Conservation (phyloP, 2,329 filamentous ascomycete genomes). For the Helotiales sp. region DNA sequence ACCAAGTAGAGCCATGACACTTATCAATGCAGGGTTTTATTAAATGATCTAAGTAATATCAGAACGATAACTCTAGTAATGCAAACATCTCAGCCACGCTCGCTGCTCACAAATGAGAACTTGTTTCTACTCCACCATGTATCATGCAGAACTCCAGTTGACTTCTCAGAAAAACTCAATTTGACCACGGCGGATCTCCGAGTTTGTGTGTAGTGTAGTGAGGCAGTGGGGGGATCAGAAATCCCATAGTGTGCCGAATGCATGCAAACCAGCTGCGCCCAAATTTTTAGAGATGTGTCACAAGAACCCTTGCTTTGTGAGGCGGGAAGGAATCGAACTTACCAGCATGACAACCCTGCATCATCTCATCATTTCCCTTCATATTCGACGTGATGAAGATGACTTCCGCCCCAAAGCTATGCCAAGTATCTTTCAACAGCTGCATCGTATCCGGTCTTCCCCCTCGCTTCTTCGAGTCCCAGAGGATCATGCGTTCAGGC, state of each 20-base stretch:
- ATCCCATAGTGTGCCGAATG: conserved; percentile 49
- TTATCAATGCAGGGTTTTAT: background rate
- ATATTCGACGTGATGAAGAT: conserved; percentile 51
- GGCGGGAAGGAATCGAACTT: too few relatives aligned
- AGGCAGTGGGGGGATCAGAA: too few relatives aligned
- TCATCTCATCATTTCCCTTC: conserved; percentile 51
- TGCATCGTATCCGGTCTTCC: conserved; percentile 47
- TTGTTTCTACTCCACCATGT: background rate
- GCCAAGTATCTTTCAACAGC: conserved; percentile 48
- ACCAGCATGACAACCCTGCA: conserved; percentile 48
- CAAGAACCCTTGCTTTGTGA: too few relatives aligned
- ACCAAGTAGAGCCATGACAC: too few relatives aligned
- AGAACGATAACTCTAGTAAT: background rate
- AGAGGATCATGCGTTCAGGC: conserved; percentile 50
- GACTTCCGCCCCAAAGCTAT: conserved; percentile 49
- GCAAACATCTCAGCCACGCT: background rate
- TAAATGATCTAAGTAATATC: background rate
- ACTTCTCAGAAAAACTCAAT: too few relatives aligned
- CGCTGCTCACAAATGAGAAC: background rate
- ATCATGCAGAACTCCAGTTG: too few relatives aligned
- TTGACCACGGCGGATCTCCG: too few relatives aligned
- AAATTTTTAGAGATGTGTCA: too few relatives aligned
- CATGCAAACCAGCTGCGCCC: conserved; percentile 46
- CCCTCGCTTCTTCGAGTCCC: conserved; percentile 50
- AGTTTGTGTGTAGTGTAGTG: too few relatives aligned